These are phyloP conservation scores for Epicoccum sorghinum DNA, from an alignment of 2,329 filamentous ascomycete genomes.

Conservation along the genomic window DNA sequence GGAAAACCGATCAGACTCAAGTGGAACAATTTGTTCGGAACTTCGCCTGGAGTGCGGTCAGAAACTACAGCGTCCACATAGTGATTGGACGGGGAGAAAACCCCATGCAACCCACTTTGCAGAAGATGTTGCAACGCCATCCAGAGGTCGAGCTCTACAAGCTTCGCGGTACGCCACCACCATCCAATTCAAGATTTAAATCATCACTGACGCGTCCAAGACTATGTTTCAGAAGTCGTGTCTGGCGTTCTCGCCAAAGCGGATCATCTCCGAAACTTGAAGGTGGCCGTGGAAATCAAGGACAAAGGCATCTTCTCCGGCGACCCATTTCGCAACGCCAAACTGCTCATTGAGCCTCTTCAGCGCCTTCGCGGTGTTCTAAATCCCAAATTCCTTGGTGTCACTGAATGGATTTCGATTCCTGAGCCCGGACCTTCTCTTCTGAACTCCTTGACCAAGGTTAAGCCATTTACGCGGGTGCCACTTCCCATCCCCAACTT, in stretches of 20 bases:
- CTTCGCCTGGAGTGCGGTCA: constrained; percentile 39
- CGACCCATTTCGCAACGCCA: constrained; percentile 31
- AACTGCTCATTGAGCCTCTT: constrained; percentile 37
- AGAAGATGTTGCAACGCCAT: constrained; percentile 25
- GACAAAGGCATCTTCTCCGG: constrained; percentile 33
- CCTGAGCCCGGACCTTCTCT: no score
- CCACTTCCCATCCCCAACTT: no score
- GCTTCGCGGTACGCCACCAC: constrained; percentile 30
- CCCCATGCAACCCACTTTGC: background rate
- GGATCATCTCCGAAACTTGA: constrained; percentile 35
- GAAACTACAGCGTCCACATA: constrained; percentile 44
- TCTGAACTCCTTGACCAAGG: constrained; percentile 18
- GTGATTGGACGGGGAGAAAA: constrained; percentile 27
- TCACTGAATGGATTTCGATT: background rate
- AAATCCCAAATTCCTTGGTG: constrained; percentile 31
- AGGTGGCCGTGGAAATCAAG: constrained; percentile 36
- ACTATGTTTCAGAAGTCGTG: constrained; percentile 40
- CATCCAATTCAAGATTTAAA: no score
- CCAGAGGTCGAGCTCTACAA: constrained; percentile 48
- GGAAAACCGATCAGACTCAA: no score
- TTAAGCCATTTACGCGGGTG: background rate
- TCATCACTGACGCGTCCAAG: constrained; percentile 13
- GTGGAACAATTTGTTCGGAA: constrained; percentile 28
- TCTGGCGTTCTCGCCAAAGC: constrained; percentile 40
- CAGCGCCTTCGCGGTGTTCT: constrained; percentile 40